Evolutionary conservation across 495 filamentous ascomycete species (phyloP).

Genomic region (Pyronema omphalodes): DNA sequence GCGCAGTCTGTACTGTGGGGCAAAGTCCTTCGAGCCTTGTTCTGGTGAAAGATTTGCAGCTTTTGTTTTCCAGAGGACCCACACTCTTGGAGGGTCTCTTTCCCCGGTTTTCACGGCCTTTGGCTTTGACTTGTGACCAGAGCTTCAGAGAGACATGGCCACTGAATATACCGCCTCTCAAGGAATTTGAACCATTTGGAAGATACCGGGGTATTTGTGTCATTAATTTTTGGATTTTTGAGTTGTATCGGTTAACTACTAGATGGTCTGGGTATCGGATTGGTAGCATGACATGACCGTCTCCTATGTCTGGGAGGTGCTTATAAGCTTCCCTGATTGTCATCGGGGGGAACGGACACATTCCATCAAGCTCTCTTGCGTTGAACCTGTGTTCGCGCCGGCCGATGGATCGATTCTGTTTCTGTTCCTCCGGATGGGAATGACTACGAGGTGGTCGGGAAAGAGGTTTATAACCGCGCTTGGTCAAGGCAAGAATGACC

Average conservation of each 20-base stretch:
- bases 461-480: conserved; percentile 38
- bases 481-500: conserved; percentile 47
- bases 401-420: too few relatives aligned
- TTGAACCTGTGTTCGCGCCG: conserved; percentile 43
- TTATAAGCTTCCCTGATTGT: conserved; percentile 31
- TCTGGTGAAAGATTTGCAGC: conserved; percentile 32
- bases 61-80: too few relatives aligned
- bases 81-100: not conserved
- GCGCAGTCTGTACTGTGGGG: conserved; percentile 36
- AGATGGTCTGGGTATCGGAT: conserved; percentile 48
- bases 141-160: conserved; percentile 7
- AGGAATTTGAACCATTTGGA: conserved; percentile 6
- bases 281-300: conserved; percentile 35
- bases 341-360: conserved; percentile 39
- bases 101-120: conserved; percentile 8
- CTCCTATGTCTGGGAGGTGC: conserved; percentile 42
- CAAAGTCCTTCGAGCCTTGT: conserved; percentile 34
- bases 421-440: conserved; percentile 27
- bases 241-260: conserved; percentile 12
- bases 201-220: conserved; percentile 26
- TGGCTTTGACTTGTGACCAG: not conserved
- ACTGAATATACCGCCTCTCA: conserved; percentile 13
- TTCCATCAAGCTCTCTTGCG: conserved; percentile 28
- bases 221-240: conserved; percentile 19
- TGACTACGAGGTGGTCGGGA: conserved; percentile 41